A percentile compares a stretch with the other conserved stretches of the same genome.
Evolutionary conservation across 805 yeast genomes (phyloP).

Genomic region (Torulaspora gathmanii): DNA sequence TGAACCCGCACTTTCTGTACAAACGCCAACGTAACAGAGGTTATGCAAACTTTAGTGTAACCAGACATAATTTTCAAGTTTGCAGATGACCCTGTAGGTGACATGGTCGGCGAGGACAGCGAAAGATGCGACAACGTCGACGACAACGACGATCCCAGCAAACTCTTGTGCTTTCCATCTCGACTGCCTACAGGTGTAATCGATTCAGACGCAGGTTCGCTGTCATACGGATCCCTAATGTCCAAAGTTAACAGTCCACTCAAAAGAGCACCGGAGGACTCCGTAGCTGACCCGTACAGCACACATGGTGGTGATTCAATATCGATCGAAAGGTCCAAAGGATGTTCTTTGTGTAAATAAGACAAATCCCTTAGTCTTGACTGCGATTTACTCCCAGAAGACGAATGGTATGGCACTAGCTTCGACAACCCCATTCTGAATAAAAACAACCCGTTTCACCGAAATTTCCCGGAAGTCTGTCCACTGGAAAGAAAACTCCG

Average conservation of each 20-base stretch:
- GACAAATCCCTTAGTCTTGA: conserved; percentile 4
- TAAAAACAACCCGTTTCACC: neutral
- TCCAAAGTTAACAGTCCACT: conserved; percentile 71
- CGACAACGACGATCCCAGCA: conserved; percentile 18
- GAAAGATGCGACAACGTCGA: conserved; percentile 26
- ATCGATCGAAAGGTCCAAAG: conserved; percentile 49
- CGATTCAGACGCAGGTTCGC: conserved; percentile 12
- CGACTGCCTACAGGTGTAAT: conserved; percentile 18
- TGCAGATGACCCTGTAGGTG: conserved; percentile 24
- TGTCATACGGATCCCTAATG: conserved; percentile 37
- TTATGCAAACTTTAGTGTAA: conserved; percentile 46
- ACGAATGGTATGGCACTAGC: conserved; percentile 11
- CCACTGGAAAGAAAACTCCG: neutral
- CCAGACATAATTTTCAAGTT: conserved; percentile 30
- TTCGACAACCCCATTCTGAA: conserved; percentile 17
- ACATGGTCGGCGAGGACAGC: conserved; percentile 12
- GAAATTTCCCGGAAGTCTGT: neutral
- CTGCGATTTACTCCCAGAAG: conserved; percentile 6
- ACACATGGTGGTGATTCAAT: conserved; percentile 91
- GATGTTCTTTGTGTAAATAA: conserved; percentile 27
- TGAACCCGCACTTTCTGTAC: conserved; percentile 67
- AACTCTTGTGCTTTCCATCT: conserved; percentile 16
- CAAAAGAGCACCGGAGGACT: conserved; percentile 79
- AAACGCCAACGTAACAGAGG: conserved; percentile 57
- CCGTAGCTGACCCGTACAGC: conserved; percentile 71